Evolutionary conservation across 2,329 filamentous ascomycete genomes (phyloP).

Genomic region (Xylariales sp.): DNA sequence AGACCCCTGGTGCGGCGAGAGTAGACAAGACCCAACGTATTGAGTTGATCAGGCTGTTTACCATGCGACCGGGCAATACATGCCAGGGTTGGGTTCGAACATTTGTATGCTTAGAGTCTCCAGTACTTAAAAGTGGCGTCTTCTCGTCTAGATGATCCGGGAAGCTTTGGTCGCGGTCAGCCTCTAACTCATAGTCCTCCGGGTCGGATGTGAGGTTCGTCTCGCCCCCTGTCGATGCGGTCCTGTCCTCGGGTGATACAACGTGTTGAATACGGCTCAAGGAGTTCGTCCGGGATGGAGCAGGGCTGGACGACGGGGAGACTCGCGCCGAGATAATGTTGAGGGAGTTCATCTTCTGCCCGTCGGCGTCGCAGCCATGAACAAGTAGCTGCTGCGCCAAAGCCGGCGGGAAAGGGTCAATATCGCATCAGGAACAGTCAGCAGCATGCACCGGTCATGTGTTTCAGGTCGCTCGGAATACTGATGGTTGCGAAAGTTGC

Average conservation of each 20-base stretch:
- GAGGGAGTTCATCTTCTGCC: constrained; percentile 86
- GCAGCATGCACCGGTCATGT: too few species aligned
- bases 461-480: too few species aligned
- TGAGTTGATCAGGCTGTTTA: constrained; percentile 67
- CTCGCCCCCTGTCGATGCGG: constrained; percentile 22
- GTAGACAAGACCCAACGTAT: constrained; percentile 76
- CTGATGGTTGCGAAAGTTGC: too few species aligned
- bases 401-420: not conserved
- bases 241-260: constrained; percentile 33
- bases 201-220: constrained; percentile 24
- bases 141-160: constrained; percentile 54
- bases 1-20: constrained; percentile 74
- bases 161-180: constrained; percentile 27
- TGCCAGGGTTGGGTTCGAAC: constrained; percentile 45
- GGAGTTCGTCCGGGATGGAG: constrained; percentile 57
- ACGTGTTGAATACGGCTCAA: constrained; percentile 48
- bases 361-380: constrained; percentile 50
- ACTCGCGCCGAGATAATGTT: constrained; percentile 89
- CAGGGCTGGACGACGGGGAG: constrained; percentile 54
- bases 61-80: constrained; percentile 63
- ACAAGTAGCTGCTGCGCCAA: constrained; percentile 16
- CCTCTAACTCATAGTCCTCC: constrained; percentile 29
- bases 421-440: constrained; percentile 5
- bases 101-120: constrained; percentile 24
- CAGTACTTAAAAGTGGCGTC: constrained; percentile 57